phyloP scores from a whole-genome alignment of 1,284 basidiomycete genomes.

The Cryptococcus hybrid region DNA sequence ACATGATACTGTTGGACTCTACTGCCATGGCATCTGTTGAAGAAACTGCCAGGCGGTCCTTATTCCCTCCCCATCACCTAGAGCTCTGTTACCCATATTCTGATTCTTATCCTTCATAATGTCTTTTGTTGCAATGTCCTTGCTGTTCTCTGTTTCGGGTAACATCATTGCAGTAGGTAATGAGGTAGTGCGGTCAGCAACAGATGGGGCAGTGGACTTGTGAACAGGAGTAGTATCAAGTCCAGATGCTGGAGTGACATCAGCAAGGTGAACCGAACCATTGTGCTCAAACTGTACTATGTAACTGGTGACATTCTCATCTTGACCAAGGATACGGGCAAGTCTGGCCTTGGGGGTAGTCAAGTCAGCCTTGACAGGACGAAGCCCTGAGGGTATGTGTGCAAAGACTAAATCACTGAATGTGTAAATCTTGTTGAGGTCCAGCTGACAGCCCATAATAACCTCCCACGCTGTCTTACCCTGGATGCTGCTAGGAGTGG shows the following conservation, averaged over 20 bases:
- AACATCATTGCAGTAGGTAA: background rate
- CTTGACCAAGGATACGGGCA: background rate
- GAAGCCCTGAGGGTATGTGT: background rate
- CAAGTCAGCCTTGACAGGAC: background rate
- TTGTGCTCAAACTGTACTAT: background rate
- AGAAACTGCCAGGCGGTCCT: no score
- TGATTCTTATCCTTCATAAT: no score
- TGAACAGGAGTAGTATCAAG: no score
- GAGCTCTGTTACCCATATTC: no score
- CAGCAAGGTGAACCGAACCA: background rate
- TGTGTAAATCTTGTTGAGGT: background rate
- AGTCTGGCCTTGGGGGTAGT: background rate
- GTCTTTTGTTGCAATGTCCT: background rate
- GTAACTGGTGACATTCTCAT: background rate
- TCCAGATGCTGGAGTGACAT: background rate
- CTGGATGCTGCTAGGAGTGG: background rate
- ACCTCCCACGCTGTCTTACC: background rate
- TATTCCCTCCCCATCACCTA: no score
- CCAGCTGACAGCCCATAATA: background rate
- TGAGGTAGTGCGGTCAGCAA: background rate
- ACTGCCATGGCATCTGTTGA: no score
- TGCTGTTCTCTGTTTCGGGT: background rate
- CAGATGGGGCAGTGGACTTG: background rate
- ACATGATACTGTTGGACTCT: no score
- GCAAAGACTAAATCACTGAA: background rate